Conservation (phyloP, 345 rosid genomes). For the Melaleuca quinquenervia region DNA sequence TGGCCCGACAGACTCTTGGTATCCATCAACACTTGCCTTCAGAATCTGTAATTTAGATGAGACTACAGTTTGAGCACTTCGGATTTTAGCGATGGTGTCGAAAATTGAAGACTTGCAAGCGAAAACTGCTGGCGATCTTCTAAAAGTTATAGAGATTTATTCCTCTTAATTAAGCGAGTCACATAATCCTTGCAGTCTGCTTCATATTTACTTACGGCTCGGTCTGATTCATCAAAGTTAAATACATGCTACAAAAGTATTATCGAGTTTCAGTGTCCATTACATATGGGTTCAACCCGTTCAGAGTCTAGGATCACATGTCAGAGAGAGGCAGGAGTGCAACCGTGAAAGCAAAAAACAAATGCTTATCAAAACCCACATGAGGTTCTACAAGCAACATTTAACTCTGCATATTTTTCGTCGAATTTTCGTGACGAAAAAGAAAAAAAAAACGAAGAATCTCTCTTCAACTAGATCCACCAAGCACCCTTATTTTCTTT, state of each 20-base stretch:
- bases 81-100: not conserved
- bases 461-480: not conserved
- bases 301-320: not conserved
- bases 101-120: not conserved
- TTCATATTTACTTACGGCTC: not conserved
- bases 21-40: not conserved
- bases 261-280: not conserved
- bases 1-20: not conserved
- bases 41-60: not conserved
- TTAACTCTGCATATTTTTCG: not conserved
- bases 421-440: not conserved
- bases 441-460: not conserved
- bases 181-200: not conserved
- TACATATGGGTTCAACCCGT: not conserved
- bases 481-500: not conserved
- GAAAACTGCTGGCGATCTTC: not conserved
- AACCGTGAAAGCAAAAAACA: not conserved
- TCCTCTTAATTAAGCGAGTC: not conserved
- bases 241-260: not conserved
- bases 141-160: not conserved
- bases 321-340: not conserved
- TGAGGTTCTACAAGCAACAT: not conserved
- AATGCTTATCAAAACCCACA: not conserved
- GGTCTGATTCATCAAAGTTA: not conserved
- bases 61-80: not conserved